Conservation (phyloP, 495 filamentous ascomycete genomes). For the Podospora anserina region DNA sequence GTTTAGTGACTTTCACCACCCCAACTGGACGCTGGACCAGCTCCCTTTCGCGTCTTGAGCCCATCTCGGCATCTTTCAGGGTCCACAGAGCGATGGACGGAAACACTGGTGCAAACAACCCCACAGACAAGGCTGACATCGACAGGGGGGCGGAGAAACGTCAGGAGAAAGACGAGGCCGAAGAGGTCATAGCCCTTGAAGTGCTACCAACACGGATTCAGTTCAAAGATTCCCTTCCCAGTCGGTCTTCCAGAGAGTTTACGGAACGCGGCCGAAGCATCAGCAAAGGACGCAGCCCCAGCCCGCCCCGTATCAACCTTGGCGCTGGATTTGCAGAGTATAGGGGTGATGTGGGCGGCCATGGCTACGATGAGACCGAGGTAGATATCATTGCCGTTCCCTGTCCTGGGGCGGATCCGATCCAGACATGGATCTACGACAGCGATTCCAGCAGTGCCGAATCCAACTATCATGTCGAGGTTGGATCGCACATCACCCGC, state of each 20-base stretch:
- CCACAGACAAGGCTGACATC: slow-evolving; percentile 13
- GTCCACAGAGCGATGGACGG: slow-evolving; percentile 13
- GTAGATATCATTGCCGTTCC: slow-evolving; percentile 48
- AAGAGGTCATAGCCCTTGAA: not conserved
- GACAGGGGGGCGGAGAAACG: not conserved
- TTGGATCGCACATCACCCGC: slow-evolving; percentile 16
- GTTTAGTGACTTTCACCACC: not conserved
- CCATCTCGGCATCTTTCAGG: not conserved
- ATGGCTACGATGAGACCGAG: slow-evolving; percentile 44
- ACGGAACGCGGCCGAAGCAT: not conserved
- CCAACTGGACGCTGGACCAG: not conserved
- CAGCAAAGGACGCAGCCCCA: not conserved
- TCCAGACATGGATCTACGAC: slow-evolving; percentile 43
- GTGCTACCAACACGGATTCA: slow-evolving; percentile 5
- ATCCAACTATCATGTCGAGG: slow-evolving; percentile 27
- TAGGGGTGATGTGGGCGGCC: slow-evolving; percentile 41
- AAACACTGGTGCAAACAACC: slow-evolving; percentile 9
- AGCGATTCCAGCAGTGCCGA: slow-evolving; percentile 33
- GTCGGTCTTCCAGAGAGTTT: not conserved
- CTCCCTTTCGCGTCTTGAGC: not conserved
- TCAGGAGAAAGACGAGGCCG: not conserved
- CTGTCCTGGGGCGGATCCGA: slow-evolving; percentile 44
- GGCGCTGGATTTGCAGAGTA: slow-evolving; percentile 41
- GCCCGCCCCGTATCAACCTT: not conserved
- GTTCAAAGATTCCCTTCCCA: slow-evolving; percentile 9